Base-by-base conservation (phyloP, 2,329 filamentous ascomycete species). In the Diaporthe longicolla region DNA sequence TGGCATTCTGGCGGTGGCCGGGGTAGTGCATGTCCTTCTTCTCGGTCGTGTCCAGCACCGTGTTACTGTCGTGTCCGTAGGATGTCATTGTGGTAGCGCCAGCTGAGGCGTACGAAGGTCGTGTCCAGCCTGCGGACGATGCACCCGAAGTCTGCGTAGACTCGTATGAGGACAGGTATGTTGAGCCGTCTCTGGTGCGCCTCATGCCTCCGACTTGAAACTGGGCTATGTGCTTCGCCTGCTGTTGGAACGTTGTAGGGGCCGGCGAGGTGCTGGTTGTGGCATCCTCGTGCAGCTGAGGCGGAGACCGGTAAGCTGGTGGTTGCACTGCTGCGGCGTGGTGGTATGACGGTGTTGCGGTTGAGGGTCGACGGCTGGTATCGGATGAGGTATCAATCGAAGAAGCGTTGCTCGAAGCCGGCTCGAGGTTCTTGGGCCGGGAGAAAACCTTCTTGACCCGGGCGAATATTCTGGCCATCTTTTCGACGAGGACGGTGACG, bases 201-300 rank as follows among this genome's bases (percentile, higher is more conserved):
- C 65, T 61, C 72, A 74, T 71, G 52, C 73, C 73, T n/a, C 45
- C 70, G 17, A 75, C 70, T 17, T 69, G 75, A 17, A 73, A 52
- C 17, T 76, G 73, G 52, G 75, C 73, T 7, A 76, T 76, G 13
- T 73, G 40, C 19, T 48, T 59, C 19, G 73, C 73, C 15, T 72
- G 65, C 35, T 68, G 50, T 37, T 75, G 73, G 50, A 74, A 76
- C 1, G 35, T 32, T 4, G 71, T 35, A 32, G 58, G 66, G 7
- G 72, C 21, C 21, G 59, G 40, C 26, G 70, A 55, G 29, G 35
- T 35, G 24, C 24, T 55, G 45, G 45, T 45, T 63, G 70, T 50
- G 24, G 24, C 48, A 1, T 48, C 24, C 37, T 48, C 24, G 21
- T 45, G 57, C 45, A 61, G 21, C 24, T 45, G 45, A n/a, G 69